phyloP scores from a whole-genome alignment of 306 rosid species.

The Quercus engelmannii region DNA sequence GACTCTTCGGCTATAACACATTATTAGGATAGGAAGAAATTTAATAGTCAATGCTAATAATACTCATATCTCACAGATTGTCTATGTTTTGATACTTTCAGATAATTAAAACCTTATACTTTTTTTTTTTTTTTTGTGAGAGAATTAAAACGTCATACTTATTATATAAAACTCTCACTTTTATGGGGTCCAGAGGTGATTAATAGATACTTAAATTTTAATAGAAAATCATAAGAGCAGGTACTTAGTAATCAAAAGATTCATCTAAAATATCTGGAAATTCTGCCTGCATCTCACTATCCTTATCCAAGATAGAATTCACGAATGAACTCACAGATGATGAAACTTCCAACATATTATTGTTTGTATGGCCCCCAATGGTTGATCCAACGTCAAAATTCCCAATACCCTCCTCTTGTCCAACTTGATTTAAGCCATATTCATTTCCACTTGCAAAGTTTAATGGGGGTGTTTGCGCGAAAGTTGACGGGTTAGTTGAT shows the following conservation, averaged over 20 bases:
- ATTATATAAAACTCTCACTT: too few relatives aligned
- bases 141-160: too few relatives aligned
- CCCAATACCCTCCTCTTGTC: constrained; percentile 18
- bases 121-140: too few relatives aligned
- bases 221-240: background rate
- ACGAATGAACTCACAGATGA: constrained; percentile 59
- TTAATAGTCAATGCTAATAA: background rate
- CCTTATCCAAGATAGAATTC: constrained; percentile 71
- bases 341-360: constrained; percentile 33
- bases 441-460: constrained; percentile 15
- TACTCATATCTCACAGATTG: background rate
- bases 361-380: constrained; percentile 15
- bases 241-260: constrained; percentile 49
- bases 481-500: constrained; percentile 16
- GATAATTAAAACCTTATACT: too few relatives aligned
- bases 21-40: background rate
- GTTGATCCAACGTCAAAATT: constrained; percentile 30
- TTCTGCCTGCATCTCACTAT: constrained; percentile 60
- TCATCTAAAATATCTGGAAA: constrained; percentile 74
- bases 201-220: background rate
- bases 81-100: background rate
- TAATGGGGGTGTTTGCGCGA: constrained; percentile 21
- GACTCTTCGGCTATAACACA: background rate
- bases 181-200: too few relatives aligned
- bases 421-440: constrained; percentile 7